Conservation (phyloP, 768 basidiomycete species). For the Candolleomyces efflorescens region DNA sequence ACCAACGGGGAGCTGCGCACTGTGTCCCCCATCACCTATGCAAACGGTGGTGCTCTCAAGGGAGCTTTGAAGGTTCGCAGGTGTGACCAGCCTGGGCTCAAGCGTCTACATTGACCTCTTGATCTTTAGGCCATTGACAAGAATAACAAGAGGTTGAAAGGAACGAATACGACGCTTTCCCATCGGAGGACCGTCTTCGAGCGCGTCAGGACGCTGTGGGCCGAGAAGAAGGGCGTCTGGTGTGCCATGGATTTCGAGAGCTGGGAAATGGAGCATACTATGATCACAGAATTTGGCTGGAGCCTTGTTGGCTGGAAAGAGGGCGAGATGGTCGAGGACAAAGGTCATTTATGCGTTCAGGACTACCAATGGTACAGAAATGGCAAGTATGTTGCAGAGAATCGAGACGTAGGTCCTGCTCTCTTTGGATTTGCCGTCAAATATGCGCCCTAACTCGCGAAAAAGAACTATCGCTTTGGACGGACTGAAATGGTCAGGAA, state of each 20-base stretch:
- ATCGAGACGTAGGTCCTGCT: constrained; percentile 45
- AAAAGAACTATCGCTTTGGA: constrained; percentile 66
- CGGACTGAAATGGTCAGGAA: constrained; percentile 50
- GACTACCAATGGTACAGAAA: constrained; percentile 59
- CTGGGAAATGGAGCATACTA: constrained; percentile 72
- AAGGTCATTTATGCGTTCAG: constrained; percentile 60
- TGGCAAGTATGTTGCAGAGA: constrained; percentile 56
- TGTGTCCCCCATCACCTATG: constrained; percentile 55
- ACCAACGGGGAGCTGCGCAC: constrained; percentile 52
- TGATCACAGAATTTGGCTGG: constrained; percentile 85
- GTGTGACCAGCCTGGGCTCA: neutral
- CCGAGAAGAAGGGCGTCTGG: constrained; percentile 64
- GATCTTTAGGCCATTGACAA: constrained; percentile 62
- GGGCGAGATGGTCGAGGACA: constrained; percentile 41
- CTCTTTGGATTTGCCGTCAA: neutral
- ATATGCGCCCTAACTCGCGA: neutral
- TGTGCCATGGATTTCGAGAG: constrained; percentile 78
- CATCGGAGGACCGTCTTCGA: constrained; percentile 65
- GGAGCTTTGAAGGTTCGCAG: constrained; percentile 52
- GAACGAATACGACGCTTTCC: constrained; percentile 49
- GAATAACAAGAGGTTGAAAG: constrained; percentile 74
- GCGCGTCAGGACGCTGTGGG: constrained; percentile 60
- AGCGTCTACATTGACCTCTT: neutral
- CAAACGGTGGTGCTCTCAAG: constrained; percentile 49
- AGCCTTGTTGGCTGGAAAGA: constrained; percentile 54